Conservation (phyloP, 352 stramenopile genomes). For the Phytophthora fragariae region DNA sequence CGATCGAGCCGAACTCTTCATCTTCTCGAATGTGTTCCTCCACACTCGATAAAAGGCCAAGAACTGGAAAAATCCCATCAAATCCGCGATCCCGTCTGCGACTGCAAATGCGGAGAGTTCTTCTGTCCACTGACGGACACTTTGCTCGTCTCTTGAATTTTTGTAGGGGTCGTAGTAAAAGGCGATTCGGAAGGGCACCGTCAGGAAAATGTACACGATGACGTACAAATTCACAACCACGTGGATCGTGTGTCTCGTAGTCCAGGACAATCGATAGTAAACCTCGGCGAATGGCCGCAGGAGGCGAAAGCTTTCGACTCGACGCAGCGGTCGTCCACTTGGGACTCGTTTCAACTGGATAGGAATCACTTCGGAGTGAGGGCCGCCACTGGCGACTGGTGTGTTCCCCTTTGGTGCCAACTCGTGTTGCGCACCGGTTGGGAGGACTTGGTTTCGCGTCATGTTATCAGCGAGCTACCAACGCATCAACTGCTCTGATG, state of each 20-base stretch:
- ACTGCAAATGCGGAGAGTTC: slow-evolving; percentile 49
- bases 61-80: slow-evolving; percentile 55
- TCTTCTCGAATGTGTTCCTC: slow-evolving; percentile 45
- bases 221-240: slow-evolving; percentile 1
- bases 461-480: slow-evolving; percentile 1
- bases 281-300: background rate
- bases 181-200: slow-evolving; percentile 17
- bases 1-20: slow-evolving; percentile 48
- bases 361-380: background rate
- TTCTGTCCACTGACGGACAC: slow-evolving; percentile 38
- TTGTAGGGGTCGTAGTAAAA: slow-evolving; percentile 25
- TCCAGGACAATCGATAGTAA: slow-evolving; percentile 16
- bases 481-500: background rate
- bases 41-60: slow-evolving; percentile 46
- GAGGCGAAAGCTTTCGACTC: background rate
- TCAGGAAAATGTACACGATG: slow-evolving; percentile 20
- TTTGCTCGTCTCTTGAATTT: background rate
- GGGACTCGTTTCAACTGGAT: background rate
- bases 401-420: background rate
- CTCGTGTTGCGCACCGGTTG: background rate
- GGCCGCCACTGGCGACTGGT: background rate
- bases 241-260: slow-evolving; percentile 1
- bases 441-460: slow-evolving; percentile 1
- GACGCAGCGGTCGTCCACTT: background rate
- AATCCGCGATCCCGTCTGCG: slow-evolving; percentile 54